Conservation (phyloP, 2,329 filamentous ascomycete genomes). For the Akanthomyces dipterigenus region DNA sequence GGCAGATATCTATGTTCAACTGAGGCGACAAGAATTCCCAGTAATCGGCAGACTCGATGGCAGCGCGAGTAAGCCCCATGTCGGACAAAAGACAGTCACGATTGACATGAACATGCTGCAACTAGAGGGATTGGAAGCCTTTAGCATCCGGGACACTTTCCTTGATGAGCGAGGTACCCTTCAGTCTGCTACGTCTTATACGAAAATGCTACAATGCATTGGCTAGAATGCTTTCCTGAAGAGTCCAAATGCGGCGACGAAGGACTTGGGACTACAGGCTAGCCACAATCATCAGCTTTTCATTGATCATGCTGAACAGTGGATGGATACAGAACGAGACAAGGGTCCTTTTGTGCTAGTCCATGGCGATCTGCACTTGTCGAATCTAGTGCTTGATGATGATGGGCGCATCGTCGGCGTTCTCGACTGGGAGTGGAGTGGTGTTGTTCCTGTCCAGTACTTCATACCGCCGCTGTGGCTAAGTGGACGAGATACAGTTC, state of each 20-base stretch:
- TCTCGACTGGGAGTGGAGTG: constrained; percentile 17
- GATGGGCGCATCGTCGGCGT: constrained; percentile 9
- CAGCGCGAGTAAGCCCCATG: not conserved
- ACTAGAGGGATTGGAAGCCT: not conserved
- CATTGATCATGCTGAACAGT: constrained; percentile 2
- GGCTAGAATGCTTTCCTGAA: constrained; percentile 12
- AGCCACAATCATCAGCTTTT: not conserved
- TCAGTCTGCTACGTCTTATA: not conserved
- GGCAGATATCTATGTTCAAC: not conserved
- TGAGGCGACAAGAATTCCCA: not conserved
- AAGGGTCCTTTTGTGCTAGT: constrained; percentile 13
- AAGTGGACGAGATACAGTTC: not conserved
- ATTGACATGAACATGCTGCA: not conserved
- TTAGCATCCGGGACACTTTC: not conserved
- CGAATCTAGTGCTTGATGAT: constrained; percentile 14
- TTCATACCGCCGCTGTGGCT: constrained; percentile 14
- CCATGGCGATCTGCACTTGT: constrained; percentile 14
- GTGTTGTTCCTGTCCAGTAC: constrained; percentile 15
- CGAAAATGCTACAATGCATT: constrained; percentile 10
- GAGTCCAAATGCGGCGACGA: not conserved
- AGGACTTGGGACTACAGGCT: not conserved
- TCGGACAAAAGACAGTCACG: not conserved
- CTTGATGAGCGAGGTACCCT: not conserved
- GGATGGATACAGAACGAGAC: constrained; percentile 10
- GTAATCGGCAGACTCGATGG: not conserved